Conservation (phyloP, 1,284 basidiomycete genomes). For the Inonotus hispidus region DNA sequence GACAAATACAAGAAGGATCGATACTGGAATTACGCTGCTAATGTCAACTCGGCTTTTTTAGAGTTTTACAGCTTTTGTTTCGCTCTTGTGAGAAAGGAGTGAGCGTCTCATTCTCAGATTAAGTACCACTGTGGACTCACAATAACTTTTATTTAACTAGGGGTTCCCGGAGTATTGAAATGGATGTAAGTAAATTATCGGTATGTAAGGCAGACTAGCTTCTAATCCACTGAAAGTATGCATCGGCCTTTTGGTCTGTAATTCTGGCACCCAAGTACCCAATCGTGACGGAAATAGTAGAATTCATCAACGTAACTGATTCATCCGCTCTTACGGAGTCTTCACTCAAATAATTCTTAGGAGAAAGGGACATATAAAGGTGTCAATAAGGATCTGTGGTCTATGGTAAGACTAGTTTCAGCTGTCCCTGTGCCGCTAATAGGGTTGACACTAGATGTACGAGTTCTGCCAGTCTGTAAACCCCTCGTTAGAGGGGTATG, state of each 20-base stretch:
- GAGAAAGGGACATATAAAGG: slow-evolving; percentile 62
- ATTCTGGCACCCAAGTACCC: slow-evolving; percentile 58
- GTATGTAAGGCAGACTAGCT: background rate
- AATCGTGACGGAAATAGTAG: slow-evolving; percentile 53
- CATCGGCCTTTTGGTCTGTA: slow-evolving; percentile 68
- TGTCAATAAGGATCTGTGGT: slow-evolving; percentile 79
- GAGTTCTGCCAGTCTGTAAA: slow-evolving; percentile 68
- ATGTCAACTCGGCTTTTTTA: slow-evolving; percentile 49
- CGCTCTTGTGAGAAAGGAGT: slow-evolving; percentile 59
- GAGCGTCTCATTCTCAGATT: slow-evolving; percentile 15
- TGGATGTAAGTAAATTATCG: slow-evolving; percentile 49
- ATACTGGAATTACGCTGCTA: slow-evolving; percentile 45
- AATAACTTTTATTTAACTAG: slow-evolving; percentile 31
- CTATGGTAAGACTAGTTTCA: slow-evolving; percentile 48
- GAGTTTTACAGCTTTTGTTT: slow-evolving; percentile 69
- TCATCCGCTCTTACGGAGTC: background rate
- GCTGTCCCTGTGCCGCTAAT: slow-evolving; percentile 9
- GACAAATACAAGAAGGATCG: slow-evolving; percentile 51
- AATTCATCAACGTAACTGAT: slow-evolving; percentile 56
- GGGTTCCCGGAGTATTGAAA: slow-evolving; percentile 67
- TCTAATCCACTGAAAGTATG: slow-evolving; percentile 40
- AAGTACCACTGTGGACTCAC: background rate
- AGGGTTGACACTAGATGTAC: slow-evolving; percentile 42
- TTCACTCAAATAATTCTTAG: slow-evolving; percentile 30
- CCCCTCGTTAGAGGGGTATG: slow-evolving; percentile 56